A percentile compares a stretch with the other conserved stretches of the same genome.
Evolutionary conservation across 768 basidiomycete genomes (phyloP).

Genomic region (Saitozyma sp.): DNA sequence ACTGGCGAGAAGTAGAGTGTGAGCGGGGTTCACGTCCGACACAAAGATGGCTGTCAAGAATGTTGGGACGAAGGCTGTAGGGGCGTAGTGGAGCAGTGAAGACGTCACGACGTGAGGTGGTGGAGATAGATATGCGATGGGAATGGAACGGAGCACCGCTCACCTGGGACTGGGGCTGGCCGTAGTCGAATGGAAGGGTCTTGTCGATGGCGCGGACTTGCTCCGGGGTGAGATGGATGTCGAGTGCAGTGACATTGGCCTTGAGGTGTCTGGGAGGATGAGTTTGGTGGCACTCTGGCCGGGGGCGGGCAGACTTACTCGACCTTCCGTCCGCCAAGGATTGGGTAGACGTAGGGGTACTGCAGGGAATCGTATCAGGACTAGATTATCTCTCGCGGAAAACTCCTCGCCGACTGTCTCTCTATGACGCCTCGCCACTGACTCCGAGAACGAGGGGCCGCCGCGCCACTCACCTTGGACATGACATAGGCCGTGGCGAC

Average conservation of each 20-base stretch:
- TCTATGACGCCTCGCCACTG: too few species aligned
- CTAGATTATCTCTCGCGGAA: too few species aligned
- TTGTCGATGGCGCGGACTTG: slow-evolving; percentile 34
- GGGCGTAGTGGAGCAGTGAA: too few species aligned
- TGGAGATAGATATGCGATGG: too few species aligned
- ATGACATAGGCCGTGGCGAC: slow-evolving; percentile 11
- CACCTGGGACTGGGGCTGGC: slow-evolving; percentile 8
- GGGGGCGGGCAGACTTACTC: slow-evolving; percentile 15
- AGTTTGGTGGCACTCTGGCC: neutral
- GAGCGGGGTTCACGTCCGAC: too few species aligned
- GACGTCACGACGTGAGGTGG: too few species aligned
- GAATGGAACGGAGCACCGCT: too few species aligned
- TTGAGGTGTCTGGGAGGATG: slow-evolving; percentile 23
- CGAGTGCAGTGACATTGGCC: slow-evolving; percentile 25
- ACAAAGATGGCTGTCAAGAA: too few species aligned
- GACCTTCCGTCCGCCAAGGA: slow-evolving; percentile 39
- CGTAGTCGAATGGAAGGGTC: slow-evolving; percentile 27
- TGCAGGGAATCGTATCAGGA: slow-evolving; percentile 9
- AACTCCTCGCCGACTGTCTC: too few species aligned
- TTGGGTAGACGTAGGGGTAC: slow-evolving; percentile 38
- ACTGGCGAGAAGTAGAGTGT: neutral
- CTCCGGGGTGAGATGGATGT: slow-evolving; percentile 23
- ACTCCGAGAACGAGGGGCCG: neutral
- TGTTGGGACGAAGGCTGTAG: too few species aligned
- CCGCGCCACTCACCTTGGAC: slow-evolving; percentile 4